Evolutionary conservation across 352 stramenopile species (phyloP), one percentile per base, ranked within the genome.

Genomic region (Peronospora destructor): DNA sequence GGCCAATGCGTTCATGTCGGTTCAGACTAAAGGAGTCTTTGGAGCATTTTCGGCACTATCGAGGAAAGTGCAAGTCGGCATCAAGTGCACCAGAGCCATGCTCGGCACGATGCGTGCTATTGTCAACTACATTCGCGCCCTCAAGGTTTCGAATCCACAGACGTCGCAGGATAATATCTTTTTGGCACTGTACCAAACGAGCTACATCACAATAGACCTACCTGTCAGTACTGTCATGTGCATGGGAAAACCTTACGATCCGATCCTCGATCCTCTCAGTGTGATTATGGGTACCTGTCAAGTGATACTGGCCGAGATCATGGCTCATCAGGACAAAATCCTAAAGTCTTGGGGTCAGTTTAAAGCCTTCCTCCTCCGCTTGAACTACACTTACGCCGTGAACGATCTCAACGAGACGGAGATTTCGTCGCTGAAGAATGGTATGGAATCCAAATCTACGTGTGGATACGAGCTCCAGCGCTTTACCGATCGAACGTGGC

Each of bases 391-490:
- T 3, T 50, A 68, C 30, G 56, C 60, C 2, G 55, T 68, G 19
- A 65, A 62, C 16, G 60, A 65, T 6, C 37, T 68, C 2, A 68
- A 65, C 25, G 60, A 68, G 17, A 68, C 55, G 29, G 60, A 68
- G 25, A 68, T 68, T 14, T 59, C 56, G n/a, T 68, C 60, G 5
- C 49, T 78, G 8, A 61, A 68, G 45, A 60, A 38, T 3, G 56
- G 64, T 0, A 49, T 78, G 45, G 40, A 53, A 13, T 66, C 61
- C 2, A 63, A 66, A 2, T 60, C 44, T 1, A 68, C 49, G 32
- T 78, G 68, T 19, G 68, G 68, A 29, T 60, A 60, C 10, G 60
- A 79, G 13, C 30, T 76, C 25, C 58, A 72, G 45, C 55, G 60
- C 7, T 34, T 68, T 2, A 68, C 60, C 0, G 60, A 68, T 28